Evolutionary conservation across 768 basidiomycete genomes (phyloP).

Genomic region (Termitomyces sp.): DNA sequence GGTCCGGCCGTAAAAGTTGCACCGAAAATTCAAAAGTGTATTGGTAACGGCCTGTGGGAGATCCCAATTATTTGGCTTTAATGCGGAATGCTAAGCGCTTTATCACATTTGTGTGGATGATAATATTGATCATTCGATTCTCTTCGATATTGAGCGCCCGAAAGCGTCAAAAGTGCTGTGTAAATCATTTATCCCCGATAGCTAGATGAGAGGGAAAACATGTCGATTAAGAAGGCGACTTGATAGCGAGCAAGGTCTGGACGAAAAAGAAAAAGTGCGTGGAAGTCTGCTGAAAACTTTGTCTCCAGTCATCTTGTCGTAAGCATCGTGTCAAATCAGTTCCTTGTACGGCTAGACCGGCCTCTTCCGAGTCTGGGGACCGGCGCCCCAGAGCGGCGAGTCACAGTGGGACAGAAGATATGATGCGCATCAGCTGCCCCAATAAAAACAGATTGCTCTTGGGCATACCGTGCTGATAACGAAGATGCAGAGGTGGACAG

Average conservation of each 20-base stretch:
- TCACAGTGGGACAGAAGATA: slow-evolving; percentile 3
- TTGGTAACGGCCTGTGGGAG: not conserved
- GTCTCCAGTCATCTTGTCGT: slow-evolving; percentile 2
- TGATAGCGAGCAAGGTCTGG: not conserved
- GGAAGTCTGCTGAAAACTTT: not conserved
- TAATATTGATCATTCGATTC: not conserved
- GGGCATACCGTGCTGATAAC: slow-evolving; percentile 6
- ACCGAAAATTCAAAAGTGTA: slow-evolving; percentile 4
- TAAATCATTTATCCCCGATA: not conserved
- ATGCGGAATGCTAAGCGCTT: not conserved
- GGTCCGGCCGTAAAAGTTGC: slow-evolving; percentile 1
- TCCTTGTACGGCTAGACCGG: slow-evolving; percentile 4
- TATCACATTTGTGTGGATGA: not conserved
- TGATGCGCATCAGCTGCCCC: slow-evolving; percentile 13
- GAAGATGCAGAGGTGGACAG: slow-evolving; percentile 1
- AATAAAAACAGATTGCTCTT: slow-evolving; percentile 4
- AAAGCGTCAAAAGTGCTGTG: not conserved
- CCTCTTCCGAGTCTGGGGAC: slow-evolving; percentile 10
- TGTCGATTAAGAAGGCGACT: not conserved
- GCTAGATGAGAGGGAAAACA: not conserved
- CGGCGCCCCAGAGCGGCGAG: slow-evolving; percentile 1
- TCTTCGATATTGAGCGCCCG: not conserved
- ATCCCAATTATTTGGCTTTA: not conserved
- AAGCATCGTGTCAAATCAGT: slow-evolving; percentile 1
- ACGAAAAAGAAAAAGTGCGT: not conserved